A percentile compares a stretch with the other conserved stretches of the same genome.
phyloP scores from a whole-genome alignment of 495 filamentous ascomycete genomes.

The Clavariopsis aquatica region DNA sequence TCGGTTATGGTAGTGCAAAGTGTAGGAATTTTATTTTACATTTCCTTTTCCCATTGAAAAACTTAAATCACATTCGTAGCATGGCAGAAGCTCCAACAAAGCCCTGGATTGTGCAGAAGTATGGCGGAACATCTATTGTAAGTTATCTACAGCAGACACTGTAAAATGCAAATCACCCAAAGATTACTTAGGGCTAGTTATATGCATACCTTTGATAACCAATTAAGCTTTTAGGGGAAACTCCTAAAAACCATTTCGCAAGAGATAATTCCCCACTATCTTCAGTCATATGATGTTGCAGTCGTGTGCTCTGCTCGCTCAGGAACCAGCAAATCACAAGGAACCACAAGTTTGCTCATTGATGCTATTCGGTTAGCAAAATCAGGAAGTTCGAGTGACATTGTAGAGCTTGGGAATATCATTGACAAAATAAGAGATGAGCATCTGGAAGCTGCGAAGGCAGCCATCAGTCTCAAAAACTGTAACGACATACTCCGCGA shows the following conservation, averaged over 20 bases:
- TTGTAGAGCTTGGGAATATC: slow-evolving; percentile 40
- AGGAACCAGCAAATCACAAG: slow-evolving; percentile 35
- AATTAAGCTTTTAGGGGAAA: slow-evolving; percentile 42
- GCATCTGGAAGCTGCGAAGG: slow-evolving; percentile 37
- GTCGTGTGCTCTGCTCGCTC: slow-evolving; percentile 41
- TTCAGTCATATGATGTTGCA: slow-evolving; percentile 41
- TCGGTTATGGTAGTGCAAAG: too few relatives aligned
- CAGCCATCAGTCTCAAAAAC: slow-evolving; percentile 12
- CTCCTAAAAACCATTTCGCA: slow-evolving; percentile 45
- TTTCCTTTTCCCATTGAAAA: too few relatives aligned
- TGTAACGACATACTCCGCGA: slow-evolving; percentile 32
- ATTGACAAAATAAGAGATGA: slow-evolving; percentile 44
- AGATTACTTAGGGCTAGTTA: too few relatives aligned
- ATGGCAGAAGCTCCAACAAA: slow-evolving; percentile 21
- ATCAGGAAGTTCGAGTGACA: slow-evolving; percentile 31
- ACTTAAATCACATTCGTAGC: neutral
- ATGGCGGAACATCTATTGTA: slow-evolving; percentile 48
- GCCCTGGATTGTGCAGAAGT: slow-evolving; percentile 51
- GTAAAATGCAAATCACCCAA: too few relatives aligned
- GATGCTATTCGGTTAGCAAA: slow-evolving; percentile 45
- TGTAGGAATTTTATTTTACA: too few relatives aligned
- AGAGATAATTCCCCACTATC: slow-evolving; percentile 45
- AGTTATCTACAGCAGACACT: neutral
- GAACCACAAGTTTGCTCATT: slow-evolving; percentile 45
- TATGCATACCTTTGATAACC: too few relatives aligned